phyloP scores from a whole-genome alignment of 305 asterid genomes.

The Lippia alba region DNA sequence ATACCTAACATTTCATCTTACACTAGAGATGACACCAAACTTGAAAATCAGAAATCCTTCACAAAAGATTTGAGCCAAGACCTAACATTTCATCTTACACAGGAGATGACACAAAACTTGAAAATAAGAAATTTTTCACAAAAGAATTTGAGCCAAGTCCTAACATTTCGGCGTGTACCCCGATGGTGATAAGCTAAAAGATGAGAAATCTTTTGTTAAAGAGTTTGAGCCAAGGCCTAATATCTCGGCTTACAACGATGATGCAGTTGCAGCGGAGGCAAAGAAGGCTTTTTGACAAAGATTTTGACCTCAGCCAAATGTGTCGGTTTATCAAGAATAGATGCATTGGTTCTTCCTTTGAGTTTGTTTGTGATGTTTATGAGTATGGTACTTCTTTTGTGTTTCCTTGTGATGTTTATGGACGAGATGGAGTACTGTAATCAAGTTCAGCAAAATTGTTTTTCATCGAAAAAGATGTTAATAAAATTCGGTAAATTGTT shows the following conservation, averaged over 20 bases:
- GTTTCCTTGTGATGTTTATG: no score
- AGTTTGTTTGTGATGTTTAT: no score
- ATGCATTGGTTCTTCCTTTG: no score
- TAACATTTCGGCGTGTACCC: no score
- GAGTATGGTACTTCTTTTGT: no score
- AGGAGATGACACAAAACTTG: background rate
- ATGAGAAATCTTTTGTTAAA: background rate
- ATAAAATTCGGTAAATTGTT: no score
- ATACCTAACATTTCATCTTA: constrained; percentile 25
- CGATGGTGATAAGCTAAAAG: background rate
- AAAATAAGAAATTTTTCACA: no score
- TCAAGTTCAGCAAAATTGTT: no score
- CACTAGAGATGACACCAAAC: background rate
- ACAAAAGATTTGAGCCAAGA: constrained; percentile 24
- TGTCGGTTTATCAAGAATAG: background rate
- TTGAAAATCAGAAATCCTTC: no score
- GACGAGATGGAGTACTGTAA: no score
- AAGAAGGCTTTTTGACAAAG: background rate
- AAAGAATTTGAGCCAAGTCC: no score
- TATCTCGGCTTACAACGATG: constrained; percentile 9
- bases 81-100: constrained; percentile 19
- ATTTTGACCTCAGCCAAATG: constrained; percentile 11
- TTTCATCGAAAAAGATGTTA: no score
- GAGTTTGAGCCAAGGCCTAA: constrained; percentile 7
- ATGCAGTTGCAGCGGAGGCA: background rate